phyloP scores from a whole-genome alignment of 257 asterid species.

The Solanum bukasovii region DNA sequence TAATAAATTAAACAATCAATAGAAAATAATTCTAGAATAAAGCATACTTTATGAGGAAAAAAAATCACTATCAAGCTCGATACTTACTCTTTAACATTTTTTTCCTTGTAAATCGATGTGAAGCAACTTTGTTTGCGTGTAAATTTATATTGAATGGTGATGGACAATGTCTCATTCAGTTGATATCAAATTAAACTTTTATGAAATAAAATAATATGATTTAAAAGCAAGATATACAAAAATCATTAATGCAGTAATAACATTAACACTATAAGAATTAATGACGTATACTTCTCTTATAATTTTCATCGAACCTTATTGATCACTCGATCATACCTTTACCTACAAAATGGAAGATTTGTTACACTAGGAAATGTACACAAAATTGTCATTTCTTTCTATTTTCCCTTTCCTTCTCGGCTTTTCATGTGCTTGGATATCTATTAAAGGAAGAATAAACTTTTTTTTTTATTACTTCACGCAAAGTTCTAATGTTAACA shows the following conservation, averaged over 20 bases:
- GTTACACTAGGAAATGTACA: neutral
- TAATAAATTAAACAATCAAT: neutral
- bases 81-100: neutral
- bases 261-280: too few relatives aligned
- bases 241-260: too few relatives aligned
- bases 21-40: too few relatives aligned
- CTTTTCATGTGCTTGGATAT: neutral
- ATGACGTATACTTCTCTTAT: neutral
- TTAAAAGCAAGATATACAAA: neutral
- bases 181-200: too few relatives aligned
- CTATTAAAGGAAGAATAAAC: neutral
- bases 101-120: neutral
- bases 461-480: neutral
- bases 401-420: neutral
- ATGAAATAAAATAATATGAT: too few relatives aligned
- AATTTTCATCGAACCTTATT: neutral
- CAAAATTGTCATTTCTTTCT: neutral
- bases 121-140: neutral
- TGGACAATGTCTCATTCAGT: neutral
- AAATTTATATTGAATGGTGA: neutral
- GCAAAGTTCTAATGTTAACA: too few relatives aligned
- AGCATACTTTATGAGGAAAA: neutral
- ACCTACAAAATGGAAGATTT: neutral
- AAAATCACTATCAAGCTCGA: neutral
- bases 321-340: neutral